Percentiles rank a stretch among this genome's conserved stretches.
phyloP scores from a whole-genome alignment of 225 moss, liverwort and hornwort genomes.

The Polytrichum formosum region DNA sequence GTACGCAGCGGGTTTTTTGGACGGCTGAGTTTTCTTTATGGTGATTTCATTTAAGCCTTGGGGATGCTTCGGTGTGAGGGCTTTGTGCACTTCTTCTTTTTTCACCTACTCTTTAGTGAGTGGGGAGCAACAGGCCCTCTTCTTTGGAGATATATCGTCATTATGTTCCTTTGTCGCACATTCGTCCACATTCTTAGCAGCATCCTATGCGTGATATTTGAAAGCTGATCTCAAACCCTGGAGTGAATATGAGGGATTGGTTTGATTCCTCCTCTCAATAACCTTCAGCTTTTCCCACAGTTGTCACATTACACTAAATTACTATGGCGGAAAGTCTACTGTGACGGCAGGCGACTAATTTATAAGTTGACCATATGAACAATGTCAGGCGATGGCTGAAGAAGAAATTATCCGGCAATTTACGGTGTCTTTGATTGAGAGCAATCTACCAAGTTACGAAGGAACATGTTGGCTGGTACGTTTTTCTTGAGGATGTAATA shows the following conservation, averaged over 20 bases:
- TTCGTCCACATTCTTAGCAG: not conserved
- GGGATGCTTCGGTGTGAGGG: too few relatives aligned
- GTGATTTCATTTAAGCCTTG: too few relatives aligned
- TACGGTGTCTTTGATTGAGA: not conserved
- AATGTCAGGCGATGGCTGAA: slow-evolving; percentile 3
- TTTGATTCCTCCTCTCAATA: too few relatives aligned
- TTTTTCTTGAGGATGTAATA: not conserved
- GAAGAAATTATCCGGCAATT: not conserved
- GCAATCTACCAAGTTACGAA: not conserved
- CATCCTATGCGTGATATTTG: not conserved
- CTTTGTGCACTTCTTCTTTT: not conserved
- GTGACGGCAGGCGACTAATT: not conserved
- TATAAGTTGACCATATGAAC: not conserved
- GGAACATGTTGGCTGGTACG: slow-evolving; percentile 1
- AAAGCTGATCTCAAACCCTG: not conserved
- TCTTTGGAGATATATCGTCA: not conserved
- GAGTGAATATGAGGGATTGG: not conserved
- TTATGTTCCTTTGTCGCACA: not conserved
- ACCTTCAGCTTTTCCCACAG: not conserved
- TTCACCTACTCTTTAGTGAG: not conserved
- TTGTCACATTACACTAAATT: not conserved
- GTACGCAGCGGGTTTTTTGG: too few relatives aligned
- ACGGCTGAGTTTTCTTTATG: too few relatives aligned
- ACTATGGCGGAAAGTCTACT: not conserved
- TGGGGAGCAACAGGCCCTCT: not conserved